Percentiles rank a stretch among this genome's conserved stretches.
These are phyloP conservation scores for Rutstroemia sp. DNA, from an alignment of 2,329 filamentous ascomycete species.

Conservation along the genomic window DNA sequence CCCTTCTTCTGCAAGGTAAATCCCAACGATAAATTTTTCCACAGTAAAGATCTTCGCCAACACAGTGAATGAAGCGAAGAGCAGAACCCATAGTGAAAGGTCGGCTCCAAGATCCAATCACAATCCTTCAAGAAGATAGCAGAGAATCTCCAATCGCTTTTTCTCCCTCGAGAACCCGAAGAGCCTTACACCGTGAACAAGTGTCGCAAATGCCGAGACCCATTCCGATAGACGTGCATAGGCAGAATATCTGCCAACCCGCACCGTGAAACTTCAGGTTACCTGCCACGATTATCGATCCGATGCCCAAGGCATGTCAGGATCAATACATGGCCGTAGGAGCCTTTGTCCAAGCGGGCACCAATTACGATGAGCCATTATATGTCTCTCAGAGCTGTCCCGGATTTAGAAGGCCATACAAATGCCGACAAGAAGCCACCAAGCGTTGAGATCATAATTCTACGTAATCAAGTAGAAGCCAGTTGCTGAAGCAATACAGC, in stretches of 20 bases:
- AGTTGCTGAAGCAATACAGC: too few relatives aligned
- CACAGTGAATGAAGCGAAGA: background rate
- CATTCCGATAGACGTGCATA: slow-evolving; percentile 14
- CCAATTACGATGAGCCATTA: slow-evolving; percentile 32
- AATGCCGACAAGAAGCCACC: slow-evolving; percentile 34
- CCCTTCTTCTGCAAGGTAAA: too few relatives aligned
- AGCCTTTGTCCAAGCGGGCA: background rate
- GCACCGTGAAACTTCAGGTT: slow-evolving; percentile 16
- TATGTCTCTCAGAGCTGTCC: slow-evolving; percentile 25
- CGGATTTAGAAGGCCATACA: slow-evolving; percentile 35
- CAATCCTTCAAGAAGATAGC: slow-evolving; percentile 15
- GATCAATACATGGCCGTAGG: slow-evolving; percentile 24
- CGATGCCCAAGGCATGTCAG: slow-evolving; percentile 24
- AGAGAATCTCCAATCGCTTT: slow-evolving; percentile 11
- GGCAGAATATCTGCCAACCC: slow-evolving; percentile 15
- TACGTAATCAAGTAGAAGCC: slow-evolving; percentile 33
- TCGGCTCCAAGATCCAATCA: slow-evolving; percentile 8
- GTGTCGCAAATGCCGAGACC: slow-evolving; percentile 17
- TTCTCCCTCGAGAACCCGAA: slow-evolving; percentile 11
- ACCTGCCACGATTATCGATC: slow-evolving; percentile 29
- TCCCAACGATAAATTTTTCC: too few relatives aligned
- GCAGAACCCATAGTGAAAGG: background rate
- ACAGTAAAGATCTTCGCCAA: too few relatives aligned
- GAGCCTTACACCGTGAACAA: slow-evolving; percentile 14
- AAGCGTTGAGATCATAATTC: slow-evolving; percentile 34